Evolutionary conservation across 2,329 filamentous ascomycete species (phyloP), one percentile per base, ranked within the genome.

Genomic region (Escovopsis sp.): DNA sequence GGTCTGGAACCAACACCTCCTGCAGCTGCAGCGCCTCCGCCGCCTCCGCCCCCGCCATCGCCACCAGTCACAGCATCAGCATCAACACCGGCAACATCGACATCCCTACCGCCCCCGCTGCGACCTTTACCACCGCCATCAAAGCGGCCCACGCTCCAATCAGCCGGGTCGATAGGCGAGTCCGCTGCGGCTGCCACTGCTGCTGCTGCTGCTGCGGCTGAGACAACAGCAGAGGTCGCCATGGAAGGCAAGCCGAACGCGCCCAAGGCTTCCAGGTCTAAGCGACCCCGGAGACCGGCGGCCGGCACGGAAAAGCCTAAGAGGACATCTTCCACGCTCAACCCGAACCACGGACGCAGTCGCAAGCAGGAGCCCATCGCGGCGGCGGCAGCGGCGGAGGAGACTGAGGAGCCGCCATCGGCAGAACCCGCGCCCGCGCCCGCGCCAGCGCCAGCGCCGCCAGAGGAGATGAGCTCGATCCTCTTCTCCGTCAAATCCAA

Each of bases 401-500:
- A 47, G 2, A 37, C 48, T 4, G 46, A 41, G 31, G 34, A 16
- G 8, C 27, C 27, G 27, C 8, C 11, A 9, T 11, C 27, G 27
- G 27, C 27, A 4, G 2, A 9, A 7, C 8, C 27, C 27, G 8
- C 27, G 27, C 27, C 27, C 5, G 8, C 27, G 27, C 8, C 27
- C 27, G 8, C 27, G 27, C 27, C 27, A 30, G 8, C 27, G 7
- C 27, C 4, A 3, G 27, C 8, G 27, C 27, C 27, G 8, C 27
- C 27, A 3, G 41, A 35, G 33, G 43, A 43, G 15, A 44, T 47
- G 36, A 64, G 54, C 44, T 72, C 71, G 4, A 74, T 74, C n/a
- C 54, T 67, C 4, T 60, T 64, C 8, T 66, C 68, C 2, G 70
- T 74, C 44, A 74, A 74, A 51, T 57, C 58, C 9, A 65, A 68